A percentile compares a stretch with the other conserved stretches of the same genome.
Conservation (phyloP, 352 stramenopile genomes). For the Pythium sukuiense region DNA sequence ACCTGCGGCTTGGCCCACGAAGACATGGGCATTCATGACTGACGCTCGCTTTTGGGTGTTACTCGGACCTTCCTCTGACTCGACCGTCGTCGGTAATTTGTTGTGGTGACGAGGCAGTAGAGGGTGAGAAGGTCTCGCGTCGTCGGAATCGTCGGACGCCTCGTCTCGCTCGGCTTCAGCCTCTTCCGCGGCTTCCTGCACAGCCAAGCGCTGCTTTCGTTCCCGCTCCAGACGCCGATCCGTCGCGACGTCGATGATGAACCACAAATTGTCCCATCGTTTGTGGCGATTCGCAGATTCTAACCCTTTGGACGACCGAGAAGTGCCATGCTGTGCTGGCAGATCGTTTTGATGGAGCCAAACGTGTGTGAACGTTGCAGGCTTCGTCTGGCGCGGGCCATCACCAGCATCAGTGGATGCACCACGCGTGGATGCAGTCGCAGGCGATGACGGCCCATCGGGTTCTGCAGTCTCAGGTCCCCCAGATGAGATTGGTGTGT, state of each 20-base stretch:
- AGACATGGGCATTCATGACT: constrained; percentile 16
- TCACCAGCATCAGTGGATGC: neutral
- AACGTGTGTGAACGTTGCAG: constrained; percentile 10
- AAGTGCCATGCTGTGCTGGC: constrained; percentile 11
- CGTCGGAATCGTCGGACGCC: constrained; percentile 8
- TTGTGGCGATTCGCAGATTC: neutral
- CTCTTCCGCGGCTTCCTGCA: constrained; percentile 14
- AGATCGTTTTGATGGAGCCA: constrained; percentile 28
- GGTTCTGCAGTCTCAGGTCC: neutral
- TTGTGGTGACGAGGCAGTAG: neutral
- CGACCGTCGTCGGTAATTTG: neutral
- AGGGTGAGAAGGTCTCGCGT: neutral
- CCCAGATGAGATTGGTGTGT: constrained; percentile 9
- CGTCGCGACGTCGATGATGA: constrained; percentile 18
- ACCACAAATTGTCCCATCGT: constrained; percentile 31
- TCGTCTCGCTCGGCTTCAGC: constrained; percentile 1
- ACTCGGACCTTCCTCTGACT: neutral
- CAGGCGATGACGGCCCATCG: neutral
- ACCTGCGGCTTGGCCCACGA: constrained; percentile 19
- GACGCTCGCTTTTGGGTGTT: constrained; percentile 10
- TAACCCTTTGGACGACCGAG: neutral
- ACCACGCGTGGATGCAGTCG: neutral
- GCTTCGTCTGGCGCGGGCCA: neutral
- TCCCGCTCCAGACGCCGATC: constrained; percentile 3
- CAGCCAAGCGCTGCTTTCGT: constrained; percentile 13